Evolutionary conservation across 2,329 filamentous ascomycete genomes (phyloP).

Genomic region (Daldinia eschscholtzii): DNA sequence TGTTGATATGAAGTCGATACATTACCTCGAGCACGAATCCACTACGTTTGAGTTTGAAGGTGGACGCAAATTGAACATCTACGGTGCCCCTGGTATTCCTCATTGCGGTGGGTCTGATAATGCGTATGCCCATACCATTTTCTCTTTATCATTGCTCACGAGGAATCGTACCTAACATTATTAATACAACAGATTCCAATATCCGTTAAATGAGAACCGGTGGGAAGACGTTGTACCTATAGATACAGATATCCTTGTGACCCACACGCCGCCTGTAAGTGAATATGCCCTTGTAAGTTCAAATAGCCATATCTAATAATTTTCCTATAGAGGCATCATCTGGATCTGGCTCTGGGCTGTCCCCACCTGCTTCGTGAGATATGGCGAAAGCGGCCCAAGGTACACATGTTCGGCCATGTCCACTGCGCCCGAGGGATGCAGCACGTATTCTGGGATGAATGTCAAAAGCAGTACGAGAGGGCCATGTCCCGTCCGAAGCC

Average conservation of each 20-base stretch:
- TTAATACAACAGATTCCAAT: slow-evolving; percentile 72
- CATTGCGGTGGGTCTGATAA: slow-evolving; percentile 77
- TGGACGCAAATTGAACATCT: slow-evolving; percentile 75
- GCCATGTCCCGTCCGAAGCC: slow-evolving; percentile 62
- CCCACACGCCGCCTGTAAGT: slow-evolving; percentile 79
- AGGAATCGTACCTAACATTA: neutral
- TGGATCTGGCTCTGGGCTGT: slow-evolving; percentile 78
- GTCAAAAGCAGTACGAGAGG: slow-evolving; percentile 78
- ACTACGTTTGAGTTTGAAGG: slow-evolving; percentile 73
- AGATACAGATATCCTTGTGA: slow-evolving; percentile 82
- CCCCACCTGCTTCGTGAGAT: slow-evolving; percentile 77
- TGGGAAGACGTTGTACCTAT: slow-evolving; percentile 79
- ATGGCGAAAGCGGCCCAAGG: slow-evolving; percentile 77
- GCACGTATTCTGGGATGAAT: slow-evolving; percentile 78
- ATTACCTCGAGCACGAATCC: slow-evolving; percentile 80
- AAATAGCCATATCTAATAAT: slow-evolving; percentile 4
- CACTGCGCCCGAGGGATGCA: slow-evolving; percentile 81
- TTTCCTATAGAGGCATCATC: slow-evolving; percentile 70
- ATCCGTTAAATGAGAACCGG: slow-evolving; percentile 72
- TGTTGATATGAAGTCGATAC: slow-evolving; percentile 75
- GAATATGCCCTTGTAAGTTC: neutral
- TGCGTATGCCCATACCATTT: slow-evolving; percentile 59
- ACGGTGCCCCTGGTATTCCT: slow-evolving; percentile 86
- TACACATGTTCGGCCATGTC: slow-evolving; percentile 89
- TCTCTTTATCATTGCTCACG: neutral